These are phyloP conservation scores for Lentinula sp. DNA, from an alignment of 768 basidiomycete species.

Conservation along the genomic window DNA sequence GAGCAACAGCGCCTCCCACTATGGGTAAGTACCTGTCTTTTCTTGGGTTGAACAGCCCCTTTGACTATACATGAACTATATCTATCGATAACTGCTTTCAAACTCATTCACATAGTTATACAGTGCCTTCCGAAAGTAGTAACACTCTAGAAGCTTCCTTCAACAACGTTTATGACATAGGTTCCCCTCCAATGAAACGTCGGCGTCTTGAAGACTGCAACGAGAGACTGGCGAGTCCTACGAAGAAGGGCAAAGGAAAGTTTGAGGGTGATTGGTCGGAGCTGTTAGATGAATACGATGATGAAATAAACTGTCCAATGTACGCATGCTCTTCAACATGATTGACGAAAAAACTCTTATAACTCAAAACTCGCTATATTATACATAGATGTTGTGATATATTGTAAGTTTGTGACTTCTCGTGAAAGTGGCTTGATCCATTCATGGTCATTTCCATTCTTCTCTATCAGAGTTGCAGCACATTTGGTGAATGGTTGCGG, in stretches of 20 bases:
- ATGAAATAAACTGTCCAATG: constrained; percentile 70
- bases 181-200: background rate
- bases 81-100: background rate
- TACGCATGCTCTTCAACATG: constrained; percentile 26
- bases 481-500: constrained; percentile 69
- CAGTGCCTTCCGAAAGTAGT: background rate
- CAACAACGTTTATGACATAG: background rate
- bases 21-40: background rate
- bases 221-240: constrained; percentile 7
- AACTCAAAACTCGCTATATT: background rate
- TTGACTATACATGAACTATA: background rate
- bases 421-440: constrained; percentile 2
- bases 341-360: background rate
- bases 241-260: constrained; percentile 42
- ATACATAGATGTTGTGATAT: constrained; percentile 59
- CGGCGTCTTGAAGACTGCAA: constrained; percentile 2
- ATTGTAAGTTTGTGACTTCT: constrained; percentile 38
- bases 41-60: background rate
- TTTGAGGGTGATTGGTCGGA: constrained; percentile 16
- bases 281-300: constrained; percentile 45
- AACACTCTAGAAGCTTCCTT: background rate
- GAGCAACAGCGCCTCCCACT: background rate
- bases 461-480: constrained; percentile 42
- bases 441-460: background rate
- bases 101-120: background rate